Conservation (phyloP, 768 basidiomycete genomes). For the Strobilomyces echinocephalus region DNA sequence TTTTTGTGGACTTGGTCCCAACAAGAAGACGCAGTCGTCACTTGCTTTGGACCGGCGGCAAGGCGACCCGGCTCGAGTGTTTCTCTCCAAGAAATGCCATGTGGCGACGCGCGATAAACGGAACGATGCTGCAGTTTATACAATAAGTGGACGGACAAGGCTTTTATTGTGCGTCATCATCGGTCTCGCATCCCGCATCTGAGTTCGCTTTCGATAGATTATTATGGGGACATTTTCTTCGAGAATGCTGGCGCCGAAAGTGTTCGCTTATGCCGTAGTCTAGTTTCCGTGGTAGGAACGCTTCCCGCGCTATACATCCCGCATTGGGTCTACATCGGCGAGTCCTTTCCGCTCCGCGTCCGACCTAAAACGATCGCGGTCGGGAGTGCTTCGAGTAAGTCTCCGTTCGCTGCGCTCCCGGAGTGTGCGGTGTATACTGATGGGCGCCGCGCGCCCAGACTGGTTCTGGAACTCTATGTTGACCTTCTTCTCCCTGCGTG, state of each 20-base stretch:
- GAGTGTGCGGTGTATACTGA: conserved; percentile 6
- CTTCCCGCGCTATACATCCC: conserved; percentile 60
- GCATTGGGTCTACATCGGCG: conserved; percentile 74
- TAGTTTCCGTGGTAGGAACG: conserved; percentile 57
- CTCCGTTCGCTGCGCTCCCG: not conserved
- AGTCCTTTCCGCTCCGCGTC: conserved; percentile 78
- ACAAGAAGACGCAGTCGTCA: conserved; percentile 47
- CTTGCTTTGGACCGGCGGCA: conserved; percentile 66
- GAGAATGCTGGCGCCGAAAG: conserved; percentile 55
- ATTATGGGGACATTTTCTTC: conserved; percentile 81
- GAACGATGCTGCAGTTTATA: conserved; percentile 82
- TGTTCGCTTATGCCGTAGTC: conserved; percentile 46
- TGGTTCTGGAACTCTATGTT: conserved; percentile 78
- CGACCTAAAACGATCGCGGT: conserved; percentile 74
- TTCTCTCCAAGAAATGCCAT: conserved; percentile 64
- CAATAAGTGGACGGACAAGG: conserved; percentile 80
- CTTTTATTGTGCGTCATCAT: conserved; percentile 58
- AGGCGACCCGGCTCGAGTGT: conserved; percentile 75
- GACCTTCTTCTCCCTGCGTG: conserved; percentile 64
- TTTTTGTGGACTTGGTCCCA: not conserved
- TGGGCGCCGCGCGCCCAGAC: conserved; percentile 22
- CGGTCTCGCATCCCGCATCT: not conserved
- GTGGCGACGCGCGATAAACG: conserved; percentile 71
- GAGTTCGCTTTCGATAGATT: conserved; percentile 43
- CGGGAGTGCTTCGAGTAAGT: conserved; percentile 53